Base-by-base conservation (phyloP, 306 rosid species). In the Quercus rubra region DNA sequence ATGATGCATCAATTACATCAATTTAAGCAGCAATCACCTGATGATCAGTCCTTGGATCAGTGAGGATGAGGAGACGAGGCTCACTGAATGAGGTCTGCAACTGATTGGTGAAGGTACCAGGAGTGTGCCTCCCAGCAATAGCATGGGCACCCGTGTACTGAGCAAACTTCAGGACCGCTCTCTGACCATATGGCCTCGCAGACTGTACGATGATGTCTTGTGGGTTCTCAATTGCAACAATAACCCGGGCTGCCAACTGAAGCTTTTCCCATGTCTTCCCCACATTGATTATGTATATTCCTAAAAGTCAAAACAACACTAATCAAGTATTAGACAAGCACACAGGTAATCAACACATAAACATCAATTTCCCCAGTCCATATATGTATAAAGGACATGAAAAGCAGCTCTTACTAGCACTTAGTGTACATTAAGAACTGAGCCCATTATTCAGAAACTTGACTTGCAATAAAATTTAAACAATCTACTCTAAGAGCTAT, bases 41-140 rank as follows among this genome's bases (percentile, higher is more conserved):
- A 54, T 91, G 97, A 77, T 92, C 99, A 0, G 99, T 95, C 74
- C 99, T 84, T 35, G 99, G 99, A 62, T 95, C 99, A 0, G 99
- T 95, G 15, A 95, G 89, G 12, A 95, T 91, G 1, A 95, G 93
- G 27, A 95, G 93, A 2, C 99, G 97, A 4, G 99, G 99, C 88
- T 91, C 99, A 1, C 82, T 90, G 76, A 90, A 93, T 0, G 98
- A 95, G 2, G 97, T 89, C 80, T 95, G 99, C 4, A 92, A 84
- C 90, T 95, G 99, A 63, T 95, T 95, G 13, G 99, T 95, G 68
- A 92, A 90, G 6, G 94, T 92, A 41, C 98, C 97, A 0, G 98
- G 97, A 58, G 94, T 94, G 78, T 92, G 98, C 71, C 96, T 82
- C 33, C 97, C 96, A 10, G 97, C 97, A 86, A 94, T 88, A 0